Evolutionary conservation across 305 asterid species (phyloP).

Genomic region (Ajuga reptans): DNA sequence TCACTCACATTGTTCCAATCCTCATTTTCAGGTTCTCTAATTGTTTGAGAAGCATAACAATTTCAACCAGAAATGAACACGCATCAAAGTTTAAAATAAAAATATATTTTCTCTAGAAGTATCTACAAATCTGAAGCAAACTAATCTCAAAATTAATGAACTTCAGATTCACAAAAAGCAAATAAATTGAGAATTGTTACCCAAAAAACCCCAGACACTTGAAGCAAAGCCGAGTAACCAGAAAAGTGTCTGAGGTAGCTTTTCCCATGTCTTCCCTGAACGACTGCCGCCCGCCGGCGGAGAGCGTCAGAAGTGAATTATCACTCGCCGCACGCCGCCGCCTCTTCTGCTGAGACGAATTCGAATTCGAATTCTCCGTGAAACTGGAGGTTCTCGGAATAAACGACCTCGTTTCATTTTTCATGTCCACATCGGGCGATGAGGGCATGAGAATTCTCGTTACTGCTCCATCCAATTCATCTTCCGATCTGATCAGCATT

Average conservation of each 20-base stretch:
- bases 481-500: constrained; percentile 53
- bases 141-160: neutral
- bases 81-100: neutral
- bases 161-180: neutral
- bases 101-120: neutral
- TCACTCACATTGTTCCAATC: neutral
- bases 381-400: constrained; percentile 49
- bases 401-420: constrained; percentile 45
- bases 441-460: constrained; percentile 43
- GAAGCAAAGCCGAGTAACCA: constrained; percentile 49
- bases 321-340: constrained; percentile 64
- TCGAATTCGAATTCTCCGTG: constrained; percentile 28
- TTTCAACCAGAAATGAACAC: neutral
- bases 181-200: constrained; percentile 28
- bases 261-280: constrained; percentile 36
- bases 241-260: constrained; percentile 50
- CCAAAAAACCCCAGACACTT: constrained; percentile 60
- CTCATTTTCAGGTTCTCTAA: neutral
- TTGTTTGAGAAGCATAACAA: neutral
- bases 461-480: constrained; percentile 29
- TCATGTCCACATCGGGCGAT: constrained; percentile 33
- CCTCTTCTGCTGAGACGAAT: constrained; percentile 41
- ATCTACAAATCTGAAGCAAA: neutral
- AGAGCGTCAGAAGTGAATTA: constrained; percentile 31
- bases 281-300: constrained; percentile 30